Evolutionary conservation across 805 yeast genomes (phyloP), one percentile per base, ranked within the genome.

Genomic region (Kazachstania bromeliacearum): DNA sequence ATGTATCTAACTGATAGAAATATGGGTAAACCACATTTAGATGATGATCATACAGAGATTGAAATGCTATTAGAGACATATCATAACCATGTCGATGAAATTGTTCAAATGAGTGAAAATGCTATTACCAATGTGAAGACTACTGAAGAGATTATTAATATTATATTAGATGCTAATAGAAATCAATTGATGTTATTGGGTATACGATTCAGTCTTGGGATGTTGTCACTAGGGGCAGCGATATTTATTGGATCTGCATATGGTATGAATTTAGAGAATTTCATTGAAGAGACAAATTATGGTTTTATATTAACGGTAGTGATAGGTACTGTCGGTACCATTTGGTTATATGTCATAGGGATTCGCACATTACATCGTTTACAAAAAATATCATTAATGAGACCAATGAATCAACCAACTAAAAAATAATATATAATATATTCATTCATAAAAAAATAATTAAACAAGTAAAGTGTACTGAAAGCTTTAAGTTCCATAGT

Each of bases 201-300:
- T 3, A 66, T 92, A 38, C 71, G 81, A 47, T 85, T 85, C 55
- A 79, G 92, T 34, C 77, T 85, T 18, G 92, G 94, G 0, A 68
- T 94, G 38, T 63, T 92, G 24, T 79, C 95, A 3, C 64, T 88
- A 50, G 94, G 94, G 2, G 73, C 79, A 12, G 80, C 92, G 1
- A 64, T 94, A 31, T 84, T 83, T 45, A 55, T 85, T 12, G 92
- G 95, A 2, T 81, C 96, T 0, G 64, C 85, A 8, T 92, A 88
- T 58, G 99, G 99, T 24, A 92, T 92, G 98, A 92, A 92, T 59
- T 64, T 92, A 56, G 85, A 82, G 51, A 92, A 89, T 60, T 87
- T 83, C 53, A 78, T 92, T 16, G 99, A 92, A 55, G 95, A 87
- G 38, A 64, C 77, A 1, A 70, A 72, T 37, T 68, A 70, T 44